Base-by-base conservation (phyloP, 805 yeast species). In the Yarrowia sp. region DNA sequence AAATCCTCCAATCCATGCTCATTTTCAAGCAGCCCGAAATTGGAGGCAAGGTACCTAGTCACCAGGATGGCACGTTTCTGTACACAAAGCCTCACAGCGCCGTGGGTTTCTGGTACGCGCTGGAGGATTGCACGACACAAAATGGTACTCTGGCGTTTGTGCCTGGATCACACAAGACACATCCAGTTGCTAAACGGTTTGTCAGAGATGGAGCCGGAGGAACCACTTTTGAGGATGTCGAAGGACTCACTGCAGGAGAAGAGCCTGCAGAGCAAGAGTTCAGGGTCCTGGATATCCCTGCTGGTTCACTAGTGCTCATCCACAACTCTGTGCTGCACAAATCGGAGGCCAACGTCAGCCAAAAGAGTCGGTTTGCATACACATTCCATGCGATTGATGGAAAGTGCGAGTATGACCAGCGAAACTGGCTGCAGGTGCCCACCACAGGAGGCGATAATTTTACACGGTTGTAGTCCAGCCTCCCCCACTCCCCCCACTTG, bases 381-480 rank as follows among this genome's bases (percentile, higher is more conserved):
- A 87, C 95, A 0, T 89, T 89, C 75, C 96, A 89, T 72, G 81
- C 87, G 48, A 87, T 89, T 65, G 95, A 89, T 62, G 93, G 93
- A 1, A 74, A 67, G 1, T 77, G 83, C 11, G 73, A 80, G 31
- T 89, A 88, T 70, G 95, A 89, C 72, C 75, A 76, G 22, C 74
- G 79, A 70, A 89, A 89, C 72, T 89, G 96, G 95, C 79, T 89
- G 39, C 96, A 89, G 71, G 84, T 88, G 4, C 95, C 95, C 1
- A 83, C 87, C 0, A 71, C 82, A 4, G 92, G 93, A 0, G 88
- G 90, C 1, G 73, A 80, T 0, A 76, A 86, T 14, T 88, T 88
- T 67, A 81, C 85, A 1, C 36, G 36, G 8, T n/a, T 61, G 22
- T 48, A 22, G 28, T 22, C 28, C 28, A 22, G 28, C 28, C 28